Evolutionary conservation across 257 asterid genomes (phyloP).

Genomic region (Salvia hispanica): DNA sequence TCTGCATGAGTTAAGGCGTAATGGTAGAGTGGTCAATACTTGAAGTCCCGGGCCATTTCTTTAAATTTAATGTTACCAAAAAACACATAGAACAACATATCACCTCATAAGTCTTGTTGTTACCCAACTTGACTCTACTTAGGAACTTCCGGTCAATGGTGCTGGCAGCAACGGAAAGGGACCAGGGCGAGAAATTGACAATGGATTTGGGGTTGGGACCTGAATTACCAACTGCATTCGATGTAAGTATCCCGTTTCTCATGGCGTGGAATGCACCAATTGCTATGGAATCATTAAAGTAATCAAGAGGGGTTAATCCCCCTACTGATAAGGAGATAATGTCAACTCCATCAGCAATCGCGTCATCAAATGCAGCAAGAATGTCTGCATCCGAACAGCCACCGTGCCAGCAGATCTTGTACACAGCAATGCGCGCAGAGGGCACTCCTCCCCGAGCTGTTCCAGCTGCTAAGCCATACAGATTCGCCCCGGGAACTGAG

Average conservation of each 20-base stretch:
- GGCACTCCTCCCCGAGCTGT: conserved; percentile 66
- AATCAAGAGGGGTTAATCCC: conserved; percentile 21
- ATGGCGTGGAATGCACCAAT: conserved; percentile 53
- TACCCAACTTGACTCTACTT: conserved; percentile 35
- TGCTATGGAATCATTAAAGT: conserved; percentile 45
- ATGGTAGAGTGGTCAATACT: too few species aligned
- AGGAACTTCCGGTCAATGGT: conserved; percentile 46
- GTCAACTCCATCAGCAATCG: conserved; percentile 50
- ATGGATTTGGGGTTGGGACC: conserved; percentile 37
- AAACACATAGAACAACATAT: not conserved
- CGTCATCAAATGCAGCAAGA: conserved; percentile 53
- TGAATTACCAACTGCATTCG: conserved; percentile 47
- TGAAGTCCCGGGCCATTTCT: too few species aligned
- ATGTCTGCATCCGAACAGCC: conserved; percentile 52
- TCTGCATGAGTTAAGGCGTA: too few species aligned
- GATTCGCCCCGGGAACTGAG: conserved; percentile 40
- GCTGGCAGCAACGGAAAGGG: conserved; percentile 48
- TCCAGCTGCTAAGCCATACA: conserved; percentile 48
- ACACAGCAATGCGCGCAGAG: conserved; percentile 55
- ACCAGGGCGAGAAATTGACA: conserved; percentile 44
- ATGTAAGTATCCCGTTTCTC: conserved; percentile 47
- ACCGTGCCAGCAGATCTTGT: conserved; percentile 60
- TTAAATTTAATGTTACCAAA: too few species aligned
- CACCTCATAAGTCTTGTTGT: conserved; percentile 34
- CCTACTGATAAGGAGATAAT: conserved; percentile 36